Percentiles rank a stretch among this genome's conserved stretches.
Evolutionary conservation across 345 rosid species (phyloP).

Genomic region (Eucalyptus cloeziana): DNA sequence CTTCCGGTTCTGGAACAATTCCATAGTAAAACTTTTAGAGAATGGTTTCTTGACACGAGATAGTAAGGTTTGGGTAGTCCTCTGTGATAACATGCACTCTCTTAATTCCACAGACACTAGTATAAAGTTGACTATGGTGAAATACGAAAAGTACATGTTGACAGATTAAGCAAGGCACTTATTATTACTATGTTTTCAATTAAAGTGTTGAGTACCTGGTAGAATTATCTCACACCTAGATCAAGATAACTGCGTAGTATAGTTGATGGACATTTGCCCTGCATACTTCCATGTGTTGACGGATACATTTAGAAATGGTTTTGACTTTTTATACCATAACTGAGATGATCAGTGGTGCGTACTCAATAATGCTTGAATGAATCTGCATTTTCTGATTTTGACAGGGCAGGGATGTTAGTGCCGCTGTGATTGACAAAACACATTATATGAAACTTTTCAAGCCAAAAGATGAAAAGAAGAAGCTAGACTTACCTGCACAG

Average conservation of each 20-base stretch:
- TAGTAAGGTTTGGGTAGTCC: neutral
- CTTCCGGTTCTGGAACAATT: neutral
- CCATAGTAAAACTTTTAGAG: neutral
- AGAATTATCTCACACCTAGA: neutral
- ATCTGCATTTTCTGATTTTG: neutral
- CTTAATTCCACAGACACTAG: neutral
- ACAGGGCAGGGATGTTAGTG: conserved; percentile 34
- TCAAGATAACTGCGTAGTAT: neutral
- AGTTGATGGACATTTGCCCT: neutral
- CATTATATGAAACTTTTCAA: conserved; percentile 20
- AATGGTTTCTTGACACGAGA: neutral
- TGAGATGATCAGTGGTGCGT: neutral
- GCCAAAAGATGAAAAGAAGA: conserved; percentile 46
- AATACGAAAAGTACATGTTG: neutral
- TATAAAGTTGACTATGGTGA: neutral
- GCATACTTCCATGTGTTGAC: neutral
- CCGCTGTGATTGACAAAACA: conserved; percentile 9
- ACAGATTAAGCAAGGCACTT: neutral
- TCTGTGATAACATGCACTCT: neutral
- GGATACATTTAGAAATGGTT: neutral
- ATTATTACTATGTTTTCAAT: neutral
- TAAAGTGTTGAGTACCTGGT: neutral
- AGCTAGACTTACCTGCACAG: conserved; percentile 87
- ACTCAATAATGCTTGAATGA: neutral
- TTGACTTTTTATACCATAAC: neutral